Percentiles rank a stretch among this genome's conserved stretches.
Conservation (phyloP, 768 basidiomycete species). For the Sporobolomyces roseus region DNA sequence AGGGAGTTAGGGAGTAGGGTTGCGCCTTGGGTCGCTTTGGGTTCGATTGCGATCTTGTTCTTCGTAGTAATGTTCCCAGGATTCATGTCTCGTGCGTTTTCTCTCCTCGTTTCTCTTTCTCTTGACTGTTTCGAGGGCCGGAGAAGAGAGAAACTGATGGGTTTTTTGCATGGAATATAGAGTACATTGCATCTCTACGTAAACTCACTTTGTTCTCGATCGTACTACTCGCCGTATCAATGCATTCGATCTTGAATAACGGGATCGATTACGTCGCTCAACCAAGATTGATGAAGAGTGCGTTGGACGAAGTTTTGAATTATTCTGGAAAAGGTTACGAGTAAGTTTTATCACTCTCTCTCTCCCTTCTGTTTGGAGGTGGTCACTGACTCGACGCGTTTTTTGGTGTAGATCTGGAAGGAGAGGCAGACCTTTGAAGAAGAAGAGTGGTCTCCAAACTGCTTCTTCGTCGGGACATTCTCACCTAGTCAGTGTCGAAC, state of each 20-base stretch:
- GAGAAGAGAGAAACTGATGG: too few relatives aligned
- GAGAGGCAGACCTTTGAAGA: conserved; percentile 16
- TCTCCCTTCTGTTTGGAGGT: not conserved
- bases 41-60: conserved; percentile 81
- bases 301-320: conserved; percentile 69
- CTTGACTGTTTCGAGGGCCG: too few relatives aligned
- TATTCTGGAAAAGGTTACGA: conserved; percentile 61
- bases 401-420: conserved; percentile 13
- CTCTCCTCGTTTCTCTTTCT: not conserved
- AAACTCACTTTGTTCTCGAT: conserved; percentile 81
- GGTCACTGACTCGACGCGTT: not conserved
- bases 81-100: conserved; percentile 35
- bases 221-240: conserved; percentile 58
- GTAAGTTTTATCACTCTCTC: conserved; percentile 18
- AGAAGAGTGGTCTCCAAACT: not conserved
- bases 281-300: conserved; percentile 68
- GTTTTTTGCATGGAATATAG: not conserved
- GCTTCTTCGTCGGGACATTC: too few relatives aligned
- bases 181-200: conserved; percentile 54
- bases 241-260: conserved; percentile 71
- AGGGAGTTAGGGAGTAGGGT: conserved; percentile 12
- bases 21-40: conserved; percentile 73
- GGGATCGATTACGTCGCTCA: conserved; percentile 93
- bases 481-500: conserved; percentile 22
- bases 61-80: conserved; percentile 55